These are phyloP conservation scores for Globisporangium orthogonon DNA, from an alignment of 352 stramenopile species.

Conservation along the genomic window DNA sequence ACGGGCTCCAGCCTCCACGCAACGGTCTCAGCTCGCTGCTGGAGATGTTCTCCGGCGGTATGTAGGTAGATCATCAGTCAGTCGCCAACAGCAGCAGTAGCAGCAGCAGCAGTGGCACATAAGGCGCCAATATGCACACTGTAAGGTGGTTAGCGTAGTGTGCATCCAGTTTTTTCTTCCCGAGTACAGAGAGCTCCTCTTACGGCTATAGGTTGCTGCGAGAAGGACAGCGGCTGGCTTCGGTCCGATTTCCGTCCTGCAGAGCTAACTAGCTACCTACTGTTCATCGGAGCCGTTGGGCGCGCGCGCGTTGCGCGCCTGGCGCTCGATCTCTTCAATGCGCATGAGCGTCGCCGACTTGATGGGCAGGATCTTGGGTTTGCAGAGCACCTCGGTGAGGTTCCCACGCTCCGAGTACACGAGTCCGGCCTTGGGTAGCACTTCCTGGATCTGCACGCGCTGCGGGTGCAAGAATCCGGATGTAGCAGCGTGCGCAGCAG, in stretches of 20 bases:
- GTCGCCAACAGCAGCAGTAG: not conserved
- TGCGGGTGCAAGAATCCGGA: conserved; percentile 13
- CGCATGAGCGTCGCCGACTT: conserved; percentile 80
- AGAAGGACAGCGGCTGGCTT: too few species aligned
- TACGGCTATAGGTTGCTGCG: too few species aligned
- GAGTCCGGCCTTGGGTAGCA: conserved; percentile 82
- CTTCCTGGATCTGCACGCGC: conserved; percentile 76
- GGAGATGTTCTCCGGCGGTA: conserved; percentile 80
- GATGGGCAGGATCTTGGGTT: conserved; percentile 88
- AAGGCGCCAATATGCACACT: not conserved
- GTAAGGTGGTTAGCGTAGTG: not conserved
- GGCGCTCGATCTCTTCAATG: conserved; percentile 84
- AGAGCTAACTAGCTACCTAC: too few species aligned
- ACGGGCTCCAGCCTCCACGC: conserved; percentile 72
- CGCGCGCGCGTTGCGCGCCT: conserved; percentile 33
- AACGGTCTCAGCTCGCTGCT: conserved; percentile 75
- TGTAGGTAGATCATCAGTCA: conserved; percentile 22
- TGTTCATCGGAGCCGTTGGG: conserved; percentile 5
- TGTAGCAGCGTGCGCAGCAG: not conserved
- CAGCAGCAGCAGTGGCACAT: not conserved
- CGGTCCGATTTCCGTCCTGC: too few species aligned
- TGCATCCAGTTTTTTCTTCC: not conserved
- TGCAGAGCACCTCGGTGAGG: conserved; percentile 82
- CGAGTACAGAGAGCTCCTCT: not conserved
- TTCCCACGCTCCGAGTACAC: conserved; percentile 88